Base-by-base conservation (phyloP, 768 basidiomycete species). In the Hericium erinaceus region DNA sequence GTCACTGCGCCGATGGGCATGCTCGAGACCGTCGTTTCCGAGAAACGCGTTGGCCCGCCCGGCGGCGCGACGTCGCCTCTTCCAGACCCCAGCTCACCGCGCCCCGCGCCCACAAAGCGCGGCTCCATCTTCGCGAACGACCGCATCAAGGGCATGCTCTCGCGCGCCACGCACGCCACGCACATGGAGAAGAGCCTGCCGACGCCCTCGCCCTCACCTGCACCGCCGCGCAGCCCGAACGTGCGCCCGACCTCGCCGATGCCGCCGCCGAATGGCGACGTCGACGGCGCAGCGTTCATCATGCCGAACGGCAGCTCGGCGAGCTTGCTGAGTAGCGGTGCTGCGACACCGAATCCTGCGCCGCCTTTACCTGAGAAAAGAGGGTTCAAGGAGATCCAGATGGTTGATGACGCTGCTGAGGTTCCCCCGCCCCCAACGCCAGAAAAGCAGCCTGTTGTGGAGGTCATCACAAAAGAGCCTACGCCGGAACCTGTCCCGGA, bases 1-100 rank as follows among this genome's bases (percentile, higher is more conserved):
- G 77, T 79, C 15, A 68, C 67, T 18, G 78, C 82, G 0, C 84
- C 87, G 0, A 85, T 85, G 12, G 79, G 77, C 16, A 90, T 92
- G 83, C 80, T 97, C 20, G 89, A 91, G 71, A 90, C 84, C 10
- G 83, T 97, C 55, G 84, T 95, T 57, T 75, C 82, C 49, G 93
- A 95, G 73, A 92, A 94, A 69, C 63, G 54, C 2, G 52, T 56
- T 26, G 16, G 38, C 11, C 44, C 16, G 28, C 60, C 57, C 0
- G 40, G 46, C 9, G 52, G 55, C 28, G 57, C 60, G 0, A 37
- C 58, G 8, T 57, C 62, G n/a, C n/a, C 60, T 5, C 60, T 60
- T 2, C 52, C 62, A 9, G n/a, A 12, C 18, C 41, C 57, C 22
- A 39, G 58, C 22, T 57, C 58, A 18, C 57, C 60, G 46, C 60